Evolutionary conservation across 2,329 filamentous ascomycete genomes (phyloP).

Genomic region (Sporothrix mexicana): DNA sequence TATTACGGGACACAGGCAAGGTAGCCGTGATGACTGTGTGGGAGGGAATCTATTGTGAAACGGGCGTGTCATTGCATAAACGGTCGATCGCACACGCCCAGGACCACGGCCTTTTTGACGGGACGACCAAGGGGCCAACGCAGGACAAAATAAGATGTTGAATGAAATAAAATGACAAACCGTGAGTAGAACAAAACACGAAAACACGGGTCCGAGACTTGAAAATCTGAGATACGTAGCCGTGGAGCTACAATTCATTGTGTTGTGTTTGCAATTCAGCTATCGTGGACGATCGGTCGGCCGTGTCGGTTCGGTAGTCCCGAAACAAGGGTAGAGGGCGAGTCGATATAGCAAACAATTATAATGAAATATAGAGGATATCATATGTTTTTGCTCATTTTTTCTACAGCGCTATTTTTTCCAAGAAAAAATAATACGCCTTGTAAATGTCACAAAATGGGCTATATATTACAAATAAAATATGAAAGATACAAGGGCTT

Average conservation of each 20-base stretch:
- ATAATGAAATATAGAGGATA: no score
- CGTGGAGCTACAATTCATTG: neutral
- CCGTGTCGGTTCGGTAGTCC: constrained; percentile 12
- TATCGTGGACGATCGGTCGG: neutral
- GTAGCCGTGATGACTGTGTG: neutral
- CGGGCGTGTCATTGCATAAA: constrained; percentile 16
- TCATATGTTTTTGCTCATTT: no score
- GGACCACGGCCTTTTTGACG: neutral
- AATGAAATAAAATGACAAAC: neutral
- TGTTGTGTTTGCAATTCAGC: neutral
- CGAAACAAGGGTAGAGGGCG: constrained; percentile 20
- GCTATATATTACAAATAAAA: no score
- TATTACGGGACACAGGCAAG: neutral
- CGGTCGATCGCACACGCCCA: constrained; percentile 30
- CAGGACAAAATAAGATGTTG: neutral
- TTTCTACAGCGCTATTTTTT: no score
- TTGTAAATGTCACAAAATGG: no score
- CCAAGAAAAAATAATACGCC: no score
- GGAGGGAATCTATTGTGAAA: constrained; percentile 16
- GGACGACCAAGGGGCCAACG: constrained; percentile 7
- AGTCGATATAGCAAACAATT: no score
- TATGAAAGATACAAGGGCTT: no score
- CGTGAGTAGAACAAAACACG: neutral
- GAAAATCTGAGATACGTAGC: neutral
- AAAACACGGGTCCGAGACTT: no score